phyloP scores from a whole-genome alignment of 441 rosid genomes.

The Eruca vesicaria region DNA sequence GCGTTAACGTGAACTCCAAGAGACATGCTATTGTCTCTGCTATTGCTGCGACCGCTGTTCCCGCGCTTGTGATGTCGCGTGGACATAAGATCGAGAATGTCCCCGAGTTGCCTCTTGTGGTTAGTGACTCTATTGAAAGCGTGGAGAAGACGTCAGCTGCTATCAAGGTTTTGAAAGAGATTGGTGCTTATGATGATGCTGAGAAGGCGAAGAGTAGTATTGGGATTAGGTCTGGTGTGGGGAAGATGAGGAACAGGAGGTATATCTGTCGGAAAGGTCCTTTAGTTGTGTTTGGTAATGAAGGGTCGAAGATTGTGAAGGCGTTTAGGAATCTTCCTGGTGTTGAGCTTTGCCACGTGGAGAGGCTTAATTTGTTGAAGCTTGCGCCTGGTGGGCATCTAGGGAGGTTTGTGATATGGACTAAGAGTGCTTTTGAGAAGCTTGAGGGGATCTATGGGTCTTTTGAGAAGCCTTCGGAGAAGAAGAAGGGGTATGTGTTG shows the following conservation, averaged over 20 bases:
- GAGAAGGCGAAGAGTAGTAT: conserved; percentile 89
- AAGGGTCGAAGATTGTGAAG: conserved; percentile 79
- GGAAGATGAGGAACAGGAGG: conserved; percentile 85
- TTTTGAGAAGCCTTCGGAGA: conserved; percentile 77
- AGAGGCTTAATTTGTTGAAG: conserved; percentile 76
- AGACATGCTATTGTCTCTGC: conserved; percentile 85
- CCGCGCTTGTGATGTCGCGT: conserved; percentile 88
- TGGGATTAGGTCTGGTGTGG: conserved; percentile 84
- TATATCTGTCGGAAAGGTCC: conserved; percentile 93
- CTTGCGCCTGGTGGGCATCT: conserved; percentile 98
- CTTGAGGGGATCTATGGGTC: conserved; percentile 83
- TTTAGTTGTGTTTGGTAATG: conserved; percentile 70
- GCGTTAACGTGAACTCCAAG: conserved; percentile 78
- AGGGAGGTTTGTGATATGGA: conserved; percentile 94
- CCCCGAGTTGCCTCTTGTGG: conserved; percentile 83
- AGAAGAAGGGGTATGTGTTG: conserved; percentile 83
- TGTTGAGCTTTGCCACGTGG: conserved; percentile 83
- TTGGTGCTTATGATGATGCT: conserved; percentile 78
- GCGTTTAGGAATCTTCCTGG: conserved; percentile 92
- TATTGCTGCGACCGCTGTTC: conserved; percentile 82
- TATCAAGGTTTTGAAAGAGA: conserved; percentile 64
- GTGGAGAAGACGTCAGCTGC: conserved; percentile 87
- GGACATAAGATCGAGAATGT: conserved; percentile 83
- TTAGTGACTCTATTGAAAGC: conserved; percentile 64
- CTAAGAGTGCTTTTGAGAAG: conserved; percentile 89